Evolutionary conservation across 2,329 filamentous ascomycete genomes (phyloP).

Genomic region (Trichoderma sp.): DNA sequence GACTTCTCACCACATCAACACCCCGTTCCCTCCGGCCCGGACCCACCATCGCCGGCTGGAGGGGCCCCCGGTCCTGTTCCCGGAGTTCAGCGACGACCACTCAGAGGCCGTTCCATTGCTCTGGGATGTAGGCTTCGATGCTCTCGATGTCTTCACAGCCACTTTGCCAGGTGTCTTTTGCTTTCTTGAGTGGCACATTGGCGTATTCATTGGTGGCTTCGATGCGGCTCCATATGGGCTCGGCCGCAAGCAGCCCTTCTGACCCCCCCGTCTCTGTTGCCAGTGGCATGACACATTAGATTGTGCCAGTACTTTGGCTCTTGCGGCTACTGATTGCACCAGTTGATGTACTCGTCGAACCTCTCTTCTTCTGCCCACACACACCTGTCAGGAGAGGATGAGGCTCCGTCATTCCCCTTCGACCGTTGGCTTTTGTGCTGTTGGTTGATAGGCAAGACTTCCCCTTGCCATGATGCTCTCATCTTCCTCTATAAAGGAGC

Average conservation of each 20-base stretch:
- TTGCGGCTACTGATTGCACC: neutral
- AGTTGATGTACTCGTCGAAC: neutral
- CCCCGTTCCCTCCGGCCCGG: conserved; percentile 19
- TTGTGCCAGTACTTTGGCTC: neutral
- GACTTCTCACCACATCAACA: neutral
- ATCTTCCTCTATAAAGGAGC: conserved; percentile 6
- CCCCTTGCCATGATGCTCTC: conserved; percentile 10
- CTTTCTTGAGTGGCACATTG: conserved; percentile 1
- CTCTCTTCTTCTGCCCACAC: neutral
- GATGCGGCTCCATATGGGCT: neutral
- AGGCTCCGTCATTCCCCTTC: conserved; percentile 15
- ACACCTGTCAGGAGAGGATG: neutral
- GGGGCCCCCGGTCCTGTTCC: conserved; percentile 6
- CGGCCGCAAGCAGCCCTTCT: neutral
- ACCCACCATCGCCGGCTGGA: conserved; percentile 26
- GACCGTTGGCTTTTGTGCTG: conserved; percentile 1
- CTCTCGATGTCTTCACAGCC: conserved; percentile 24
- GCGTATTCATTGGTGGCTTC: neutral
- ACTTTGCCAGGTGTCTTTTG: conserved; percentile 19
- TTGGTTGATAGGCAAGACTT: neutral
- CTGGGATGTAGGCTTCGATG: conserved; percentile 27
- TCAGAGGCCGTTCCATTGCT: conserved; percentile 22
- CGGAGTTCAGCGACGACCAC: conserved; percentile 16
- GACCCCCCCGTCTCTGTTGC: neutral
- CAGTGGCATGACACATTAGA: neutral